Evolutionary conservation across 2,329 filamentous ascomycete species (phyloP), one percentile per base, ranked within the genome.

Genomic region (Cyphellophora europaea): DNA sequence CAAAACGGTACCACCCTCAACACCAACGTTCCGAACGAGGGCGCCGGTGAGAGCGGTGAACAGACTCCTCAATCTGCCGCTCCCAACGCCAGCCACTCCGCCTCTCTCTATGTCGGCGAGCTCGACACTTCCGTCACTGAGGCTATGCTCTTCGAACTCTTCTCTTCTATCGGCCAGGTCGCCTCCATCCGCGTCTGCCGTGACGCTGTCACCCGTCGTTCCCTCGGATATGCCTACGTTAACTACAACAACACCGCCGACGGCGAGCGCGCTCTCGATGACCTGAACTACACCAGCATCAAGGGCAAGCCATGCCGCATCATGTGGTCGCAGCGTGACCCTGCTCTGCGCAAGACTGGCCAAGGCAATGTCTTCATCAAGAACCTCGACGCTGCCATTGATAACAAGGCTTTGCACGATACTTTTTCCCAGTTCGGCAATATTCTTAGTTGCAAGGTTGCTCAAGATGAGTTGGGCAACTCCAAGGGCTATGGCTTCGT

Each of bases 331-430:
- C 91, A 98, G 77, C 91, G 91, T 64, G 91, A 98, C 66, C 91
- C 91, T 49, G 89, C 89, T 61, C 80, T 98, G 54, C 91, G 91
- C 72, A 98, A 98, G 81, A 98, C 87, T 52, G 91, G 91, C 50
- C 87, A 95, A 69, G 91, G 91, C 63, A 98, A 98, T 60, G 89
- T 98, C 54, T 98, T 98, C 77, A 98, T 98, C 78, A 98, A 98
- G 82, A 98, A 98, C 72, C 74, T 98, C 49, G 91, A 98, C 64
- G 82, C 81, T 51, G 91, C 91, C 54, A 98, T 98, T 56, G 91
- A 98, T 71, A 98, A 98, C 82, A 98, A 98, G 78, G 91, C 91
- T 61, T 83, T 98, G 39, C 91, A 98, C 71, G 91, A 98, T 66
- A 98, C 91, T 56, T 98, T 98, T 61, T 84, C 89, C 52, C 89